Base-by-base conservation (phyloP, 2,329 filamentous ascomycete genomes). In the Penicillium digitatum region DNA sequence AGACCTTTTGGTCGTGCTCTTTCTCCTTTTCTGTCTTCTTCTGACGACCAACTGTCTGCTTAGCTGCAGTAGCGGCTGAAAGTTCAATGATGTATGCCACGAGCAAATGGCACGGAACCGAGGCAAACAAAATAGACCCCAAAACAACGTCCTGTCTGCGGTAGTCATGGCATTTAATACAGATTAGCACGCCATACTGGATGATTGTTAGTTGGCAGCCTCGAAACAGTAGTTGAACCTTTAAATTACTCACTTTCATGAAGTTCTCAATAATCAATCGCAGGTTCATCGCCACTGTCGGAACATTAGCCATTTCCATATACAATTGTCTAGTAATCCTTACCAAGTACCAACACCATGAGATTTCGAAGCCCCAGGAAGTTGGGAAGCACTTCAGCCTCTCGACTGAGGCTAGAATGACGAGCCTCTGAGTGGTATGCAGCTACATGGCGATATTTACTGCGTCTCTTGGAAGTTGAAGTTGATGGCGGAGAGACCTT, bases 201-300 rank as follows among this genome's bases (percentile, higher is more conserved):
- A 32, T 8, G 22, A n/a, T 44, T 43, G 43, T 43, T 34, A 48
- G 46, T 22, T 29, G 12, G 11, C 11, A 24, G 22, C 16, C 4
- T 52, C 18, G 34, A 29, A 22, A 14, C 16, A 26, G 38, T 29
- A 34, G 16, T 18, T 40, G 37, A 16, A 16, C 7, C 11, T 4
- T 35, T 29, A 22, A 16, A 34, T 24, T 11, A 50, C 65, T 58
- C 70, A 90, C 89, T 82, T 96, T 96, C 79, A 93, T 89, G 64
- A 93, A 90, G 70, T 99, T 99, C 75, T 97, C 94, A 69, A 99
- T 91, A 78, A 97, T 90, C 67, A 99, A 81, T 61, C 94, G 87
- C 48, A 99, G 76, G 71, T 99, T 99, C 66, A 92, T 94, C 47
- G 93, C 90, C 67, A 97, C 90, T 91, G 64, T 29, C 57, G 40